phyloP scores from a whole-genome alignment of 1,139 yeast genomes.

The Geotrichum aggregatum region DNA sequence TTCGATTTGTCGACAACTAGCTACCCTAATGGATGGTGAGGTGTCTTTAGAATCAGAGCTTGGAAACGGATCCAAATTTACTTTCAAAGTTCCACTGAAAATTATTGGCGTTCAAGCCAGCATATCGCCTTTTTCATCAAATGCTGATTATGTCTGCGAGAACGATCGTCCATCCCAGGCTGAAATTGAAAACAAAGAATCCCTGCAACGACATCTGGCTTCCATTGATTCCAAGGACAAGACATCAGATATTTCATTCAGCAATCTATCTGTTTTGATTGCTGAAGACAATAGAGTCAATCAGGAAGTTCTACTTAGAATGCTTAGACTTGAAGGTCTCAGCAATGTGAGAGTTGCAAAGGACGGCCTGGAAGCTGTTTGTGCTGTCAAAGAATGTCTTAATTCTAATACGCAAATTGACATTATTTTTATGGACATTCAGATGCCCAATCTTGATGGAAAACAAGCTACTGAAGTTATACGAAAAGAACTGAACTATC shows the following conservation, averaged over 20 bases:
- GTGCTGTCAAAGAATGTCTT: conserved; percentile 41
- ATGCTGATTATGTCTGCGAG: not conserved
- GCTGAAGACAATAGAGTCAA: conserved; percentile 94
- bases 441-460: conserved; percentile 94
- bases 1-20: conserved; percentile 81
- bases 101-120: conserved; percentile 6
- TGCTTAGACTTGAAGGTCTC: conserved; percentile 83
- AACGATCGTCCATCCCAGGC: not conserved
- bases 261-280: conserved; percentile 51
- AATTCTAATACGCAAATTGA: conserved; percentile 44
- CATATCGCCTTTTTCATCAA: not conserved
- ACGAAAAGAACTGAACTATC: conserved; percentile 54
- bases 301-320: conserved; percentile 87
- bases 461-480: conserved; percentile 72
- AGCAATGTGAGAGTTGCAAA: conserved; percentile 70
- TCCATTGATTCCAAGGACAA: not conserved
- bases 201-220: not conserved
- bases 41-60: conserved; percentile 47
- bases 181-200: not conserved
- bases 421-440: conserved; percentile 90
- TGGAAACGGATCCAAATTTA: conserved; percentile 74
- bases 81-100: conserved; percentile 70
- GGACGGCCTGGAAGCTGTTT: conserved; percentile 88
- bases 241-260: not conserved
- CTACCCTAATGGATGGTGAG: conserved; percentile 11